Evolutionary conservation across 257 asterid genomes (phyloP), one percentile per base, ranked within the genome.

Genomic region (Avicennia marina): DNA sequence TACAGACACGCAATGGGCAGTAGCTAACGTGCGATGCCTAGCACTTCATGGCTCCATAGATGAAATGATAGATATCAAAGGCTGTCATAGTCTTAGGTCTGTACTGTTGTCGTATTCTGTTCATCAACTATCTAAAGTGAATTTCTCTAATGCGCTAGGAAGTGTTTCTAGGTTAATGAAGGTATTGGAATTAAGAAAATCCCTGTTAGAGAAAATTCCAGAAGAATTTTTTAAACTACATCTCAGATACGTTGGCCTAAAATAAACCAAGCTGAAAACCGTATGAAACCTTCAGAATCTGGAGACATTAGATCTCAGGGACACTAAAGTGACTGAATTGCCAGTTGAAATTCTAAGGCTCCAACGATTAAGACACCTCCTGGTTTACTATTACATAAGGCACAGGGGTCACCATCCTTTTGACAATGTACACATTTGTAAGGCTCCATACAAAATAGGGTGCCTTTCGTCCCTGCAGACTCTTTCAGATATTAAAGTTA

Each of bases 331-430:
- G 49, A 24, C 4, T 0, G 46, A 60, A 33, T 21, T 71, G 19
- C 71, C 71, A 0, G 10, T 13, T 1, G 59, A 64, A 11, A 64
- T 70, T 6, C n/a, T 31, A 19, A 58, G 46, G 65, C 72, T 71
- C 15, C 22, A 31, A 16, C 45, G 31, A 32, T 64, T 71, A 34
- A 36, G 31, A 0, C 21, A 52, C 38, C 49, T 71, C 27, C 0
- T 8, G 0, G 33, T 31, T 6, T 31, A 12, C 38, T 24, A 19
- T 0, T 17, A 1, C 1, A 15, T 3, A 6, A 2, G 24, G 6
- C 9, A 11, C 11, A 29, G 34, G 0, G 34, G n/a, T 38, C 15
- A 38, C 43, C 3, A 0, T 3, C 49, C 20, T 11, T 49, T 12
- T n/a, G 9, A 26, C 7, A 7, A 4, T 22, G 2, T 2, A 13